Conservation (phyloP, 2,329 filamentous ascomycete genomes). For the Claviceps monticola region DNA sequence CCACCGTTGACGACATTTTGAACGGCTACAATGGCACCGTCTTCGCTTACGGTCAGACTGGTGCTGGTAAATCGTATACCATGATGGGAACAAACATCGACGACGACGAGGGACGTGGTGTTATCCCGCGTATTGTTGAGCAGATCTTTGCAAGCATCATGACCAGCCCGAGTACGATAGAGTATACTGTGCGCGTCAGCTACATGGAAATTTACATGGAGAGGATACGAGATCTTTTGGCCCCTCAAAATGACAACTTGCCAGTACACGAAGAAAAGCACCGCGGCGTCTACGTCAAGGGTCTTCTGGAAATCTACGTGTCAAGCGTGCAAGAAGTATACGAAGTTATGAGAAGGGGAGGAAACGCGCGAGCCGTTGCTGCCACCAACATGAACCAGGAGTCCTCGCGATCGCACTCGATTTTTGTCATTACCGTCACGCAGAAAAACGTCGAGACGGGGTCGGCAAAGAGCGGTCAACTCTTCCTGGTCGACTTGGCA, state of each 20-base stretch:
- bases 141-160: constrained; percentile 96
- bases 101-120: constrained; percentile 74
- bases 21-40: constrained; percentile 99
- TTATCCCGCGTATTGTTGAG: constrained; percentile 92
- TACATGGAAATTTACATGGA: constrained; percentile 99
- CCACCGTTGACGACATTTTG: constrained; percentile 93
- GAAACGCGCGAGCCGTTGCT: constrained; percentile 76
- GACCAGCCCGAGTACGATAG: constrained; percentile 80
- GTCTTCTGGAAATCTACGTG: constrained; percentile 86
- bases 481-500: constrained; percentile 95
- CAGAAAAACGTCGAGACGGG: constrained; percentile 97
- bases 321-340: constrained; percentile 93
- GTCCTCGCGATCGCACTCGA: constrained; percentile 94
- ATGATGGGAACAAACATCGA: constrained; percentile 79
- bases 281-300: constrained; percentile 91
- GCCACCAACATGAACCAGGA: constrained; percentile 99
- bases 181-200: constrained; percentile 96
- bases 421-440: constrained; percentile 91
- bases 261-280: constrained; percentile 98
- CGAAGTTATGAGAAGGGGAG: constrained; percentile 89
- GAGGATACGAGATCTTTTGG: constrained; percentile 82
- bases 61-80: constrained; percentile 96
- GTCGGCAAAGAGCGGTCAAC: constrained; percentile 87
- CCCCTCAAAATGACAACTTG: constrained; percentile 88
- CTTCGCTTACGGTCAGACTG: constrained; percentile 96